Evolutionary conservation across 495 filamentous ascomycete species (phyloP), one percentile per base, ranked within the genome.

Genomic region (Pyrenopolyporus hunteri): DNA sequence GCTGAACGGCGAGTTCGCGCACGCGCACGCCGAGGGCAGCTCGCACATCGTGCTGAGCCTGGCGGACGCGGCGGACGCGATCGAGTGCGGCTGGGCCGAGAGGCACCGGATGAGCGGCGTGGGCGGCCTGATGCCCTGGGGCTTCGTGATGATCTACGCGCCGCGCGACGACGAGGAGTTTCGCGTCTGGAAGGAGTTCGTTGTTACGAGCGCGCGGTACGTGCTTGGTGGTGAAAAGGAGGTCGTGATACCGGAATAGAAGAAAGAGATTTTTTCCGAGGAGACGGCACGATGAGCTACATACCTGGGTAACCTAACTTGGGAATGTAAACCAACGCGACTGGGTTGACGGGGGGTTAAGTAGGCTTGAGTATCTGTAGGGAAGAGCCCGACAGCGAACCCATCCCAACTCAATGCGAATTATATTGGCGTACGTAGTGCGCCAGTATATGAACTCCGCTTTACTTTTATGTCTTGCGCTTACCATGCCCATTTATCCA

Each of bases 91-190:
- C 0, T 74, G 72, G 72, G 69, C 53, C 1, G 54, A 73, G 39
- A 25, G 70, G 10, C 69, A 72, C 39, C 56, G 50, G 4, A 55
- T 71, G 44, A 70, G 68, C 29, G 70, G 72, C 8, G 55, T 56
- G n/a, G 33, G 43, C 0, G 14, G 16, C 0, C 4, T 61, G 13
- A 33, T 73, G 43, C 64, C 70, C 2, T 61, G 53, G 60, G 44
- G 40, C 4, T 73, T 60, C 31, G 40, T 72, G 11, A 50, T 74
- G 66, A 22, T 74, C 0, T 74, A 74, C 39, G 70, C 70, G 46
- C 72, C 72, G 47, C 60, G 70, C 23, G 52, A 66, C 26, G 64
- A 66, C 1, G 70, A 46, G 33, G 70, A 73, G 51, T 20, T 68
- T 8, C 32, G 33, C 0, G 29, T 67, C 2, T 67, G 72, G 65